Conservation (phyloP, 345 rosid genomes). For the thale cress (Arabidopsis thaliana) region DNA sequence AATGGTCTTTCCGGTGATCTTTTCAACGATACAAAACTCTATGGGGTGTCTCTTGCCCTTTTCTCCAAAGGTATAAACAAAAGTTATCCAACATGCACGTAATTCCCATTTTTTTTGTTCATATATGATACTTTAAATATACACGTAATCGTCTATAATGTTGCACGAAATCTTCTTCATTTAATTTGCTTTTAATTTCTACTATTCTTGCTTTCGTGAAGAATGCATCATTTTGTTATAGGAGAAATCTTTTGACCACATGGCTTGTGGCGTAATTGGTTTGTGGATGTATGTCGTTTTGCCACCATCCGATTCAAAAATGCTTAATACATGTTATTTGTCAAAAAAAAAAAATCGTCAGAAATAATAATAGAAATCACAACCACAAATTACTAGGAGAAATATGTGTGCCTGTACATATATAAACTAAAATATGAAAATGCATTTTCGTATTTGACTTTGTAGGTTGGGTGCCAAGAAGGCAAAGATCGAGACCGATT, state of each 20-base stretch:
- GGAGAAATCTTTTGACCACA: not conserved
- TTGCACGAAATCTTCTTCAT: slow-evolving; percentile 25
- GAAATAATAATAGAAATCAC: not conserved
- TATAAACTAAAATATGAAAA: not conserved
- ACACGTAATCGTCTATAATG: slow-evolving; percentile 23
- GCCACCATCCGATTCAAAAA: not conserved
- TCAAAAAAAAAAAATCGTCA: not conserved
- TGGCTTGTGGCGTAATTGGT: not conserved
- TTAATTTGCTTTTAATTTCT: not conserved
- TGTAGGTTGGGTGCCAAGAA: slow-evolving; percentile 42
- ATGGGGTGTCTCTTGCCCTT: slow-evolving; percentile 77
- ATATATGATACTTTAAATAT: not conserved
- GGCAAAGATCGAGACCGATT: slow-evolving; percentile 39
- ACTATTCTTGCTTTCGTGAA: slow-evolving; percentile 12
- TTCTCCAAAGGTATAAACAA: slow-evolving; percentile 66
- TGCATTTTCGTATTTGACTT: not conserved
- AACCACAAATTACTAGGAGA: not conserved
- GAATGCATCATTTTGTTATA: not conserved
- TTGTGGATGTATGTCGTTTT: not conserved
- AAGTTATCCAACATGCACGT: slow-evolving; percentile 38
- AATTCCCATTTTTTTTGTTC: not conserved
- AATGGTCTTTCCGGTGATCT: slow-evolving; percentile 61
- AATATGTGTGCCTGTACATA: not conserved
- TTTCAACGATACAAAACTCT: slow-evolving; percentile 77
- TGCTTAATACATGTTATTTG: not conserved